phyloP scores from a whole-genome alignment of 139 green algal genomes.

The Pleodorina starrii region DNA sequence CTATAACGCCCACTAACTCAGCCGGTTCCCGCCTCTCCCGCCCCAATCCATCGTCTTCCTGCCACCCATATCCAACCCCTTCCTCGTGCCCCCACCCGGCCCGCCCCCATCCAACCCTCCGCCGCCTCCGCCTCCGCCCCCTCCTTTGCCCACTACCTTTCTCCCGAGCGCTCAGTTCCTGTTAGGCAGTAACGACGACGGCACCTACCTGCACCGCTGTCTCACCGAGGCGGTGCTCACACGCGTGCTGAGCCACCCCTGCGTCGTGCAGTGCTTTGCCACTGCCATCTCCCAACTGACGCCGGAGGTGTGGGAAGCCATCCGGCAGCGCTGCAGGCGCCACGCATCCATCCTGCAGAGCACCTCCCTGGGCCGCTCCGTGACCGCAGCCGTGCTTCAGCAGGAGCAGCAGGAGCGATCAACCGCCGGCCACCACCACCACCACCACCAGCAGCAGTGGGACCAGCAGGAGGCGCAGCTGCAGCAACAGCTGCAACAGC shows the following conservation, averaged over 20 bases:
- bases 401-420: background rate
- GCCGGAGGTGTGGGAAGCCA: background rate
- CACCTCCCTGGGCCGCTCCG: background rate
- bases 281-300: constrained; percentile 36
- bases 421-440: too few species aligned
- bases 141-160: too few species aligned
- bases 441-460: too few species aligned
- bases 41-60: too few species aligned
- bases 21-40: too few species aligned
- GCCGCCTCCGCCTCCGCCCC: background rate
- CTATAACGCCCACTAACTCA: too few species aligned
- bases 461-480: background rate
- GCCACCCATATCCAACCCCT: too few species aligned
- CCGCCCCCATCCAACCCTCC: too few species aligned
- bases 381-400: background rate
- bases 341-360: constrained; percentile 9
- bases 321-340: background rate
- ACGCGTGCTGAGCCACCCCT: constrained; percentile 37
- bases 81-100: too few species aligned
- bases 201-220: constrained; percentile 22
- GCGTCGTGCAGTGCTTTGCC: constrained; percentile 47
- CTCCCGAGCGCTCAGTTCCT: too few species aligned
- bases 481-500: constrained; percentile 5
- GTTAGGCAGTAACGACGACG: constrained; percentile 9
- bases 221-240: constrained; percentile 36